Conservation (phyloP, 352 stramenopile species). For the Phytophthora cactorum region DNA sequence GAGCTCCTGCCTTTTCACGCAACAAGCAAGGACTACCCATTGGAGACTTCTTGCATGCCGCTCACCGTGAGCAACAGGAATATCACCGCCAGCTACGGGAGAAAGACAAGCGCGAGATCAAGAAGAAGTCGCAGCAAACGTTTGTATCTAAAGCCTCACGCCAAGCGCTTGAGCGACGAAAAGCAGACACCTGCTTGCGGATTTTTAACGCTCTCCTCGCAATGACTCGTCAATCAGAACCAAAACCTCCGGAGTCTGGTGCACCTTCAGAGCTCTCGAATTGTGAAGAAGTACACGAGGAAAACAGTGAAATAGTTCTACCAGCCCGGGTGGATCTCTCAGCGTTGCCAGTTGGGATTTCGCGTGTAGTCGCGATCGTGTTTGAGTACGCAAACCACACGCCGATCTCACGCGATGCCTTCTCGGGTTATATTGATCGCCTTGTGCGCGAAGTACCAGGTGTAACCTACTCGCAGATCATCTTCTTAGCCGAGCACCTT, state of each 20-base stretch:
- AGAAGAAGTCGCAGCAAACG: constrained; percentile 49
- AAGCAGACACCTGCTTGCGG: constrained; percentile 61
- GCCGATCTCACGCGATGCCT: constrained; percentile 48
- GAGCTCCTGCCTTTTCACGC: constrained; percentile 66
- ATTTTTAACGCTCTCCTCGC: constrained; percentile 57
- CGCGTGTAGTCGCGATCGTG: constrained; percentile 60
- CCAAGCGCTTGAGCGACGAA: constrained; percentile 58
- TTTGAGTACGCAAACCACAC: constrained; percentile 67
- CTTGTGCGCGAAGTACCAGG: constrained; percentile 65
- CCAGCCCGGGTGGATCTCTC: constrained; percentile 47
- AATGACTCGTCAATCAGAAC: constrained; percentile 13
- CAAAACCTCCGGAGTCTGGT: constrained; percentile 4
- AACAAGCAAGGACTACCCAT: constrained; percentile 78
- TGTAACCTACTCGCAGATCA: constrained; percentile 75
- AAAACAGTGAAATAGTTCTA: constrained; percentile 23
- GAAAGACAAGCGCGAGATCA: constrained; percentile 49
- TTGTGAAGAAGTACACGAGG: background rate
- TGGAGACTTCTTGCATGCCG: constrained; percentile 76
- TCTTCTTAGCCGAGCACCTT: constrained; percentile 68
- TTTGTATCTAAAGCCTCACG: constrained; percentile 70
- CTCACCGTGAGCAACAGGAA: constrained; percentile 66
- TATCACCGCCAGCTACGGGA: constrained; percentile 59
- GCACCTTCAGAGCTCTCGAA: constrained; percentile 6
- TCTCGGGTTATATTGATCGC: constrained; percentile 66
- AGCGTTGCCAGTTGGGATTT: constrained; percentile 60